These are phyloP conservation scores for Ustilago sp. DNA, from an alignment of 1,284 basidiomycete genomes.

Conservation along the genomic window DNA sequence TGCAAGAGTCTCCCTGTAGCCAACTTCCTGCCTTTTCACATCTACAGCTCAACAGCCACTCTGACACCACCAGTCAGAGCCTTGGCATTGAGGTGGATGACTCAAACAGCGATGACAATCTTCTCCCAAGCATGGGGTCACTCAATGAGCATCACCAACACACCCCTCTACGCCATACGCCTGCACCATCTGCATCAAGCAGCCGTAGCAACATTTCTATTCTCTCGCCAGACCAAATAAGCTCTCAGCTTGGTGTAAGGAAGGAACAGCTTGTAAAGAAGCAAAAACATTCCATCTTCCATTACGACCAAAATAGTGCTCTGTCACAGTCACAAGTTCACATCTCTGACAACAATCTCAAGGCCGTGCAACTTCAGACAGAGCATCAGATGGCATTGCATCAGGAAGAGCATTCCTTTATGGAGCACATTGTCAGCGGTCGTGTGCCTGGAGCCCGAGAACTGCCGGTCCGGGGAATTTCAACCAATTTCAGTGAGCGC, in stretches of 20 bases:
- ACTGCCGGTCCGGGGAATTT: no score
- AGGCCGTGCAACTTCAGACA: not conserved
- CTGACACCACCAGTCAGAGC: no score
- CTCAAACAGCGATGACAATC: not conserved
- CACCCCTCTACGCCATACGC: not conserved
- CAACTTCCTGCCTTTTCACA: not conserved
- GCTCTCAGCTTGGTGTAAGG: not conserved
- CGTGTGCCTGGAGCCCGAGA: no score
- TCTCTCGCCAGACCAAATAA: not conserved
- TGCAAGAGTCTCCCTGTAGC: not conserved
- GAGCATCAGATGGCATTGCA: conserved; percentile 4
- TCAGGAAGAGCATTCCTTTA: conserved; percentile 7
- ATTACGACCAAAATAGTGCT: not conserved
- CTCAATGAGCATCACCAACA: not conserved
- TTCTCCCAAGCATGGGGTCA: not conserved
- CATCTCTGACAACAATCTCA: conserved; percentile 6
- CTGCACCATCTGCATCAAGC: not conserved
- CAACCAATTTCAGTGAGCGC: no score
- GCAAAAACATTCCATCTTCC: not conserved
- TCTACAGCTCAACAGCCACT: not conserved
- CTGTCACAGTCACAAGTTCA: conserved; percentile 5
- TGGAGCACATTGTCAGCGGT: conserved; percentile 1
- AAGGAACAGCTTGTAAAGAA: not conserved
- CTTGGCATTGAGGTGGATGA: not conserved
- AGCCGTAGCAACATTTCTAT: not conserved